Percentiles rank a stretch among this genome's conserved stretches.
Evolutionary conservation across 2,329 filamentous ascomycete species (phyloP).

Genomic region (Nemania sp.): DNA sequence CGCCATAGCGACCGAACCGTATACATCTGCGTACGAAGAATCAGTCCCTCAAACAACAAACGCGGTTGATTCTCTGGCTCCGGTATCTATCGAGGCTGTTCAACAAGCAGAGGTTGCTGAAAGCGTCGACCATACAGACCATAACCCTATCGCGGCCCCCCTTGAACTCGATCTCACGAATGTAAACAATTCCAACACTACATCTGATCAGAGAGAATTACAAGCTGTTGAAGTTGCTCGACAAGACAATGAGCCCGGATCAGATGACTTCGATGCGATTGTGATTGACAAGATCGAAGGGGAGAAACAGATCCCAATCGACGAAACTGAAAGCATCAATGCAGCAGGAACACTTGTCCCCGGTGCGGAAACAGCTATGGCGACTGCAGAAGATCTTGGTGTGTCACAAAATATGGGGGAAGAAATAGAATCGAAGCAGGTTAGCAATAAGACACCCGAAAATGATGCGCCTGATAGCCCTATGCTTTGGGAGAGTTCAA

Average conservation of each 20-base stretch:
- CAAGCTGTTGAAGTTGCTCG: constrained; percentile 11
- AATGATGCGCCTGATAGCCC: constrained; percentile 52
- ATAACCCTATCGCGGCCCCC: constrained; percentile 7
- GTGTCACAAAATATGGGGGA: constrained; percentile 41
- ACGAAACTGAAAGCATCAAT: constrained; percentile 28
- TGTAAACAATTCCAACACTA: background rate
- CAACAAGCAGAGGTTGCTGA: background rate
- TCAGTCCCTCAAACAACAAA: background rate
- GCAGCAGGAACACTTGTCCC: constrained; percentile 21
- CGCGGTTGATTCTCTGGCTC: background rate
- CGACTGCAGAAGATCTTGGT: constrained; percentile 43
- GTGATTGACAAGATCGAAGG: constrained; percentile 20
- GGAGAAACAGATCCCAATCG: constrained; percentile 9
- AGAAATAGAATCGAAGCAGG: constrained; percentile 43
- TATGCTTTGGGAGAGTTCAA: constrained; percentile 48
- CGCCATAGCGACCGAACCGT: constrained; percentile 17
- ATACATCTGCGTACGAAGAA: background rate
- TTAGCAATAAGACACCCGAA: constrained; percentile 44
- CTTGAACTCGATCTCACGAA: constrained; percentile 15
- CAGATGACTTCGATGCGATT: constrained; percentile 5
- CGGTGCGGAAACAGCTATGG: constrained; percentile 40
- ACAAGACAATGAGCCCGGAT: constrained; percentile 18
- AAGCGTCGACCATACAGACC: background rate
- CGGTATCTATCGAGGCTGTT: background rate
- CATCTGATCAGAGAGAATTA: background rate